These are phyloP conservation scores for Pseudocercospora crystallina DNA, from an alignment of 2,329 filamentous ascomycete species.

Conservation along the genomic window DNA sequence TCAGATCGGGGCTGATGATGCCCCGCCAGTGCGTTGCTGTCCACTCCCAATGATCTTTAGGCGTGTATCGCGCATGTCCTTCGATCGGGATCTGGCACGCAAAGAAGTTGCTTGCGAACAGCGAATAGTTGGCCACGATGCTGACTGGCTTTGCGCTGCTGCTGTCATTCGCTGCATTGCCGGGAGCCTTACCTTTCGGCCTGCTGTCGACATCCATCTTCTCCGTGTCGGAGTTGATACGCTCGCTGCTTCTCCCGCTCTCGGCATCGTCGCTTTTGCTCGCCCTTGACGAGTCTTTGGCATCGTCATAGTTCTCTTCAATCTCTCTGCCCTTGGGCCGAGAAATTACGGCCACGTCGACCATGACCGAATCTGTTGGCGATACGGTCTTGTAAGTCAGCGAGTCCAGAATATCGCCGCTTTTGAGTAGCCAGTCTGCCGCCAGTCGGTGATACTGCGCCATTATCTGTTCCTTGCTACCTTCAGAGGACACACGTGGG, in stretches of 20 bases:
- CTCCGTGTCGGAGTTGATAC: conserved; percentile 14
- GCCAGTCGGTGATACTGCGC: conserved; percentile 61
- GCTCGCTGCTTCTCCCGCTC: background rate
- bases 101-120: conserved; percentile 74
- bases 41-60: conserved; percentile 96
- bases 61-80: conserved; percentile 67
- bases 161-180: conserved; percentile 10
- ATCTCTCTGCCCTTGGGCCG: conserved; percentile 18
- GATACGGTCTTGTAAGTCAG: conserved; percentile 19
- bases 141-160: conserved; percentile 62
- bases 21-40: conserved; percentile 92
- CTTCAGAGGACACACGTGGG: conserved; percentile 42
- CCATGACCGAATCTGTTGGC: conserved; percentile 25
- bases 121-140: conserved; percentile 75
- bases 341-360: conserved; percentile 12
- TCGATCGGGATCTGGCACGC: conserved; percentile 69
- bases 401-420: conserved; percentile 63
- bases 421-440: conserved; percentile 70
- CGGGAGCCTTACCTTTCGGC: conserved; percentile 11
- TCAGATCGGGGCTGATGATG: conserved; percentile 76
- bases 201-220: conserved; percentile 25
- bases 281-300: conserved; percentile 12
- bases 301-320: conserved; percentile 30
- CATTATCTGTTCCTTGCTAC: conserved; percentile 35
- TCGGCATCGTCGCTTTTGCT: conserved; percentile 10